Percentiles rank a stretch among this genome's conserved stretches.
phyloP scores from a whole-genome alignment of 768 basidiomycete genomes.

The Clitopilus hobsonii region DNA sequence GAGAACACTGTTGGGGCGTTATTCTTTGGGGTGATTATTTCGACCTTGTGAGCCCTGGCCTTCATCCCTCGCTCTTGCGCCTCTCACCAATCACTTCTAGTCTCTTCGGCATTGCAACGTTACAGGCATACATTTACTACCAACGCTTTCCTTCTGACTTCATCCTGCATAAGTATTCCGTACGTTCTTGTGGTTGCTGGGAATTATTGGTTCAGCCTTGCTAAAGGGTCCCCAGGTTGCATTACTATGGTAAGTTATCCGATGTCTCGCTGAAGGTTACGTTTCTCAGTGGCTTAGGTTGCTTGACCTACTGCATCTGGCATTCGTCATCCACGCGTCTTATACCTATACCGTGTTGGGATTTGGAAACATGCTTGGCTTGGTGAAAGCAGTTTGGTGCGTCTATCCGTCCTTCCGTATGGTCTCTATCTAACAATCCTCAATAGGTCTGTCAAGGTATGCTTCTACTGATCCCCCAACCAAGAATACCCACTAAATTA shows the following conservation, averaged over 20 bases:
- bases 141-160: constrained; percentile 32
- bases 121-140: constrained; percentile 37
- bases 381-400: constrained; percentile 26
- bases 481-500: not conserved
- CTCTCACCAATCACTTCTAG: constrained; percentile 12
- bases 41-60: constrained; percentile 24
- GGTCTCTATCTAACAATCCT: too few species aligned
- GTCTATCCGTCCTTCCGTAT: too few species aligned
- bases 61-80: not conserved
- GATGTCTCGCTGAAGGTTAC: not conserved
- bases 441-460: constrained; percentile 22
- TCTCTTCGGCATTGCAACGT: constrained; percentile 33
- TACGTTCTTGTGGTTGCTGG: too few species aligned
- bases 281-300: constrained; percentile 16
- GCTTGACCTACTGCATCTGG: constrained; percentile 30
- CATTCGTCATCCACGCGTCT: constrained; percentile 26
- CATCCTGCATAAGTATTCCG: constrained; percentile 29
- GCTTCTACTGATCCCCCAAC: not conserved
- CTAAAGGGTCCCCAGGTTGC: constrained; percentile 19
- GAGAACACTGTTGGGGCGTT: constrained; percentile 36
- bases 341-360: constrained; percentile 31
- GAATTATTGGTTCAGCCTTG: too few species aligned
- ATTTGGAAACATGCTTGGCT: constrained; percentile 24
- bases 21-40: constrained; percentile 28
- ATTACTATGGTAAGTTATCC: constrained; percentile 24